Evolutionary conservation across 2,329 filamentous ascomycete species (phyloP), one percentile per base, ranked within the genome.

Genomic region (Colletotrichum karsti): DNA sequence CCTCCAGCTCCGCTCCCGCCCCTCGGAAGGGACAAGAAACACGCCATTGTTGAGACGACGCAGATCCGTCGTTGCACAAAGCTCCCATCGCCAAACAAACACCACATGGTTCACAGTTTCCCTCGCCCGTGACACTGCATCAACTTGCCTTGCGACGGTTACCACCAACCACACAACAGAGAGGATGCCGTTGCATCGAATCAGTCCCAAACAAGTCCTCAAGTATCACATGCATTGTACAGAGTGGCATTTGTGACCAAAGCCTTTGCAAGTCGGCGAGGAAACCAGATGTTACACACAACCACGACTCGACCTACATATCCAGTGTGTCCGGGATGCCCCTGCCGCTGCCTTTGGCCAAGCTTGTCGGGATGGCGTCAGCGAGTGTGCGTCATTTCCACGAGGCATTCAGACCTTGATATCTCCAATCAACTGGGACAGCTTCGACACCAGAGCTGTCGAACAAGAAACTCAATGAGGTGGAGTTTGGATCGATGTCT

Each of bases 21-120:
- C 33, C 39, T 46, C 63, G 33, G 18, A 39, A 41, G 39, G 18
- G 39, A n/a, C n/a, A n/a, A 41, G 57, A 41, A 66, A 39, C 48
- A 56, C 57, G 63, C 58, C 58, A 63, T 63, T 50, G 24, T 50
- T 66, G 39, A 63, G 57, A 66, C 26, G 57, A 55, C 39, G 30
- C 26, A 48, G 50, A 28, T 56, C 50, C 24, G 24, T 33, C 5
- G 48, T 48, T 48, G 63, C 57, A 63, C 48, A 66, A 55, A 55
- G 63, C 58, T 18, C 57, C 22, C 30, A 53, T 56, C 55, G 41
- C 30, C 41, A 62, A 66, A 41, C 63, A 63, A 41, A 53, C 54
- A 57, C 54, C 58, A 48, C 39, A 50, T 41, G 58, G 46, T 53
- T 65, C 63, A 61, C 24, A 35, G 20, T 30, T 30, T 30, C 50